Evolutionary conservation across 306 rosid species (phyloP), one percentile per base, ranked within the genome.

Genomic region (Ceratonia siliqua): DNA sequence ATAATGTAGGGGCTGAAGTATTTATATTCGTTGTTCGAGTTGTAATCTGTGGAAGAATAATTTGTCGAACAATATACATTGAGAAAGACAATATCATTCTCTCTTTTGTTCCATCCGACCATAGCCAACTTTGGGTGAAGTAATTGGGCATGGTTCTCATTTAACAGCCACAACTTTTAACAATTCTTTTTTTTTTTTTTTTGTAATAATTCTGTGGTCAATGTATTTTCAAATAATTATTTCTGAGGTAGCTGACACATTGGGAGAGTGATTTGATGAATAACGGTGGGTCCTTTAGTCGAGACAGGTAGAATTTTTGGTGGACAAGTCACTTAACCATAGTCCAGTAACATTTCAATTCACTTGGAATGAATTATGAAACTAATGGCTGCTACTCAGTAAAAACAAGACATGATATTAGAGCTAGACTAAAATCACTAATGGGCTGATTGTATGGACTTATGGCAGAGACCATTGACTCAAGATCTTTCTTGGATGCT

Each of bases 281-380:
- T 42, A 75, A 15, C 13, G 2, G 5, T 75, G 54, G 30, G 42
- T 50, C n/a, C 33, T 35, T 35, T 25, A 53, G 66, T 4, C 52
- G 24, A 7, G 66, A 25, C 32, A 36, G 14, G 71, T 48, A 13
- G 30, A 53, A 27, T 17, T 11, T 75, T 24, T 52, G 46, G 41
- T 52, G 73, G 13, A 54, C 53, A 53, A 11, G 55, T n/a, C n/a
- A n/a, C n/a, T n/a, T n/a, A n/a, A n/a, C n/a, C n/a, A n/a, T n/a
- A n/a, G 27, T 77, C 52, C 48, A 21, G 35, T 46, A 10, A 46
- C 18, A 57, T 33, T 68, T 46, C 53, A 15, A 38, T 46, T 45
- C 64, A 43, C 68, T 57, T 68, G 17, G 20, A 56, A 57, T 66
- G 59, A 56, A 68, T n/a, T n/a, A n/a, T n/a, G n/a, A n/a, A n/a